Conservation (phyloP, 2,329 filamentous ascomycete genomes). For the Karstenula rhodostoma region DNA sequence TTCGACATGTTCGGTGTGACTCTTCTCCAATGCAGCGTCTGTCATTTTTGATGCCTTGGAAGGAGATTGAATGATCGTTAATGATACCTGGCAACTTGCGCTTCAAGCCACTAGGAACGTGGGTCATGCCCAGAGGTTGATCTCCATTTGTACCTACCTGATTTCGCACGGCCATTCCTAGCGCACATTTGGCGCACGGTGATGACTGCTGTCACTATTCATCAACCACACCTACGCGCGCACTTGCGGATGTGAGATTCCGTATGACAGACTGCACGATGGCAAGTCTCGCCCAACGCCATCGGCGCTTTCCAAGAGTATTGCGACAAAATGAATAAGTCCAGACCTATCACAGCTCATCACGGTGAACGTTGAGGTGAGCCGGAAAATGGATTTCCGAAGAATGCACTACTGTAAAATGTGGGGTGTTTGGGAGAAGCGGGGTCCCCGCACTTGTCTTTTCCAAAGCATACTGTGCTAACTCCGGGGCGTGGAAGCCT, state of each 20-base stretch:
- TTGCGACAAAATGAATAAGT: background rate
- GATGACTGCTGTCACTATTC: background rate
- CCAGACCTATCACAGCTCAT: background rate
- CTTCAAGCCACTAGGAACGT: constrained; percentile 19
- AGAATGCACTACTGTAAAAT: background rate
- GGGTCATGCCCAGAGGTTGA: background rate
- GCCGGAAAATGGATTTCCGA: constrained; percentile 18
- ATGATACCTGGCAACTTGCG: background rate
- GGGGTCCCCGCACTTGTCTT: background rate
- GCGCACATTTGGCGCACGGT: background rate
- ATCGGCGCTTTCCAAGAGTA: background rate
- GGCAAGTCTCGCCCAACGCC: background rate
- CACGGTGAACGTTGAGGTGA: background rate
- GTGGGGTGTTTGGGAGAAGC: background rate
- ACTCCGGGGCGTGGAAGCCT: background rate
- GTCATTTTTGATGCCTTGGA: background rate
- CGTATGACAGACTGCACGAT: background rate
- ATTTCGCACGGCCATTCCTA: background rate
- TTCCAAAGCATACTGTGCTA: background rate
- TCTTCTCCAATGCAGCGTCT: constrained; percentile 15
- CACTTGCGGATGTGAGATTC: background rate
- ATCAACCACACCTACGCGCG: background rate
- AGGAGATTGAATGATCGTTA: background rate
- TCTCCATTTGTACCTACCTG: background rate
- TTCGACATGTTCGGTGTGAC: constrained; percentile 16